Evolutionary conservation across 2,329 filamentous ascomycete genomes (phyloP), one percentile per base, ranked within the genome.

Genomic region (Tolypocladium inflatum): DNA sequence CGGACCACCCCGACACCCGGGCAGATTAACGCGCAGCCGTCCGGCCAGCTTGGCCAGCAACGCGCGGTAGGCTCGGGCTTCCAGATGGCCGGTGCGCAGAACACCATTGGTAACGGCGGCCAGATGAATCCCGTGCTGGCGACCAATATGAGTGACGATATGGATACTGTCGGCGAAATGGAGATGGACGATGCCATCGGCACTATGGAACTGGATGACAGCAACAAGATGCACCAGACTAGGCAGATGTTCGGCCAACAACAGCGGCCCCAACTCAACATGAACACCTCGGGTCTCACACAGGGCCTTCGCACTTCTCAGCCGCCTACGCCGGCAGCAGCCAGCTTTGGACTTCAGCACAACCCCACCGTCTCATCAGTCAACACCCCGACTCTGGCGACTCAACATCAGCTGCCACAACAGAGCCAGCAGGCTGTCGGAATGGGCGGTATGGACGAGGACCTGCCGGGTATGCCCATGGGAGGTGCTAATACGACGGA

Each of bases 351-450:
- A 55, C 85, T 96, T 64, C 88, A 91, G 70, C 91, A 96, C 71
- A 97, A 97, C 71, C 93, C 93, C 19, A 97, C 92, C 1, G 93
- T 97, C 21, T 99, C 94, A 3, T 97, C 92, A 4, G 93, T 97
- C 57, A 97, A 97, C 72, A 97, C 93, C 0, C 93, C 93, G 0
- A 96, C 92, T 0, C 80, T 97, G 59, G 89, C 88, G 60, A 90
- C 90, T 1, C 87, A 91, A 63, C 87, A 89, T 39, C 87, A 91
- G 65, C 84, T 89, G 41, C 81, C 84, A 48, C 69, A 76, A 58
- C 80, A 76, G 73, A 80, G 75, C 71, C 85, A 30, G 82, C 85
- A 57, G 83, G 56, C 55, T 26, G 63, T 56, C 87, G 71, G 86
- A 80, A 73, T 76, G 30, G 57, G 62, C 35, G 87, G 91, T 65